These are phyloP conservation scores for Xanthoconium stramineum DNA, from an alignment of 768 basidiomycete genomes.

Conservation along the genomic window DNA sequence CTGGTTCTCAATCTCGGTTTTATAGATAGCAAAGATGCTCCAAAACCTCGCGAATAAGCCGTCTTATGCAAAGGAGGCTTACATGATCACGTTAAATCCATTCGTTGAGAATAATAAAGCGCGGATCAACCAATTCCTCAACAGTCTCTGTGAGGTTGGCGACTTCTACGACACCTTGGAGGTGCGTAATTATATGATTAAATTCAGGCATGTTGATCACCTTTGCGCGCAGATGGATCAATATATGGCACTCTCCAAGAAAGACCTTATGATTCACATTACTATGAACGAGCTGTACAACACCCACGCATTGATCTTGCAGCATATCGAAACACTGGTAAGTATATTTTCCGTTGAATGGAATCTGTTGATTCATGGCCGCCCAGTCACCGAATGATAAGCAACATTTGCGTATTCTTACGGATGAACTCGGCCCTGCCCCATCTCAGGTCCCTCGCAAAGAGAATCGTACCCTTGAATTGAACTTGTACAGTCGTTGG, in stretches of 20 bases:
- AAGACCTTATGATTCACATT: conserved; percentile 97
- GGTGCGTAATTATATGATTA: conserved; percentile 43
- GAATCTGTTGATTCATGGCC: conserved; percentile 1
- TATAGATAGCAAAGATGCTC: conserved; percentile 97
- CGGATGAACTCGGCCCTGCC: conserved; percentile 92
- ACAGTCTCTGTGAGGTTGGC: conserved; percentile 95
- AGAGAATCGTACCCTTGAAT: conserved; percentile 92
- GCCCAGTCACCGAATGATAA: conserved; percentile 93
- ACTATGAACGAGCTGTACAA: conserved; percentile 99
- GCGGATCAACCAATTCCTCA: conserved; percentile 95
- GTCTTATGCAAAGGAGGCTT: conserved; percentile 94
- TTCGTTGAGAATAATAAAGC: conserved; percentile 99
- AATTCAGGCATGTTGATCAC: not conserved
- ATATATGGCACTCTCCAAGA: conserved; percentile 99
- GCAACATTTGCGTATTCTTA: conserved; percentile 92
- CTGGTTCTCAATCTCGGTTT: conserved; percentile 2
- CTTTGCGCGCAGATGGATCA: conserved; percentile 83
- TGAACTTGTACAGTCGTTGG: conserved; percentile 95
- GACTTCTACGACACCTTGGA: conserved; percentile 99
- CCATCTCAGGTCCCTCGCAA: conserved; percentile 96
- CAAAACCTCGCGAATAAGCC: conserved; percentile 99
- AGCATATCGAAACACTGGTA: conserved; percentile 94
- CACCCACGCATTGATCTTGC: conserved; percentile 91
- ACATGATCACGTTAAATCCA: conserved; percentile 98
- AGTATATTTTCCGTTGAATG: conserved; percentile 27